A percentile compares a stretch with the other conserved stretches of the same genome.
phyloP scores from a whole-genome alignment of 768 basidiomycete genomes.

The Pulveroboletus ravenelii region DNA sequence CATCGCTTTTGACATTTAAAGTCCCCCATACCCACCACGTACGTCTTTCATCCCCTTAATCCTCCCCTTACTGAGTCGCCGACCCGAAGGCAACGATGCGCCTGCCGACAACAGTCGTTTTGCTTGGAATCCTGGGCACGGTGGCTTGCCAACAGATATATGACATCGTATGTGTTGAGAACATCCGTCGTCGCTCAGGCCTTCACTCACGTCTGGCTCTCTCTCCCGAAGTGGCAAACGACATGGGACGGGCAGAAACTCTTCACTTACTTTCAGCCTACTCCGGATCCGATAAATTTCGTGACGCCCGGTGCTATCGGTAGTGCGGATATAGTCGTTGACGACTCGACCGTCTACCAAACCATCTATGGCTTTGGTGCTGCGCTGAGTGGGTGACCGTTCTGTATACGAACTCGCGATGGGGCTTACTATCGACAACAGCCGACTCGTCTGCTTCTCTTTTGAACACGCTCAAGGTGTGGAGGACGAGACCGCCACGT shows the following conservation, averaged over 20 bases:
- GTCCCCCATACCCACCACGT: background rate
- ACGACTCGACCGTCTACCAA: conserved; percentile 55
- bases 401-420: background rate
- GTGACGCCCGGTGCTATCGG: conserved; percentile 47
- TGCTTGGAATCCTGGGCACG: conserved; percentile 17
- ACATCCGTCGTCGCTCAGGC: background rate
- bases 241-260: conserved; percentile 31
- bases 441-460: conserved; percentile 68
- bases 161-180: conserved; percentile 40
- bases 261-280: conserved; percentile 29
- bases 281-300: conserved; percentile 30
- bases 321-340: conserved; percentile 57
- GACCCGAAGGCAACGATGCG: conserved; percentile 9
- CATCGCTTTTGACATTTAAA: conserved; percentile 16
- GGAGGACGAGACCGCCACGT: background rate
- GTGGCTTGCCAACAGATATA: conserved; percentile 48
- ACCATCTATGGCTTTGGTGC: conserved; percentile 65
- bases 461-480: conserved; percentile 63
- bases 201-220: background rate
- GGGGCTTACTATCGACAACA: conserved; percentile 22
- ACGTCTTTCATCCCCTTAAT: conserved; percentile 3
- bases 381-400: conserved; percentile 46
- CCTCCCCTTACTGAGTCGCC: background rate
- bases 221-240: conserved; percentile 50
- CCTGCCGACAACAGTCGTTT: conserved; percentile 12